phyloP scores from a whole-genome alignment of 805 yeast genomes.

The Hanseniaspora pseudoguilliermondii region DNA sequence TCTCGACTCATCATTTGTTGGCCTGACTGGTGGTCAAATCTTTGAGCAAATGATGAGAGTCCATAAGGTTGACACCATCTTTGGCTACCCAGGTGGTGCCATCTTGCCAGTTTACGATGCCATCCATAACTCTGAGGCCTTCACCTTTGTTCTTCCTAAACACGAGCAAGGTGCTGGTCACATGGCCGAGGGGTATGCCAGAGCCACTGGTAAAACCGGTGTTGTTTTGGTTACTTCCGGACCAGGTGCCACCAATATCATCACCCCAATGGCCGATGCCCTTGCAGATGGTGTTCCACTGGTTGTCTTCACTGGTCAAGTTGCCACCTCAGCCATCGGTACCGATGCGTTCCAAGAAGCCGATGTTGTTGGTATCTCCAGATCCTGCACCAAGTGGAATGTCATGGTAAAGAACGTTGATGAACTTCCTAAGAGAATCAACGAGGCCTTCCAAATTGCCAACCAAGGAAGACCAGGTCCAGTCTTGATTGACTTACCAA shows the following conservation, averaged over 20 bases:
- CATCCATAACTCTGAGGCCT: constrained; percentile 77
- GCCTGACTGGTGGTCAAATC: constrained; percentile 95
- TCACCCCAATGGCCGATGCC: constrained; percentile 98
- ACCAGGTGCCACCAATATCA: constrained; percentile 96
- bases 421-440: constrained; percentile 87
- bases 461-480: constrained; percentile 96
- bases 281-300: constrained; percentile 93
- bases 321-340: constrained; percentile 88
- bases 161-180: constrained; percentile 99
- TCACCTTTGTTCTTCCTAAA: constrained; percentile 82
- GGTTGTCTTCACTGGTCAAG: constrained; percentile 96
- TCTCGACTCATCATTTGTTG: constrained; percentile 81
- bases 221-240: constrained; percentile 97
- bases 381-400: constrained; percentile 98
- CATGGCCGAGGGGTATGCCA: constrained; percentile 98
- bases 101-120: constrained; percentile 96
- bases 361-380: constrained; percentile 89
- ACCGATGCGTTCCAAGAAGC: constrained; percentile 99
- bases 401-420: constrained; percentile 94
- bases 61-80: constrained; percentile 88
- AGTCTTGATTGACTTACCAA: constrained; percentile 91
- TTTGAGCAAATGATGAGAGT: constrained; percentile 98
- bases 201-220: constrained; percentile 92
- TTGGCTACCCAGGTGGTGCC: constrained; percentile 99
- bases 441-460: constrained; percentile 97